A percentile compares a stretch with the other conserved stretches of the same genome.
phyloP scores from a whole-genome alignment of 1,284 basidiomycete genomes.

The Flammula alnicola region DNA sequence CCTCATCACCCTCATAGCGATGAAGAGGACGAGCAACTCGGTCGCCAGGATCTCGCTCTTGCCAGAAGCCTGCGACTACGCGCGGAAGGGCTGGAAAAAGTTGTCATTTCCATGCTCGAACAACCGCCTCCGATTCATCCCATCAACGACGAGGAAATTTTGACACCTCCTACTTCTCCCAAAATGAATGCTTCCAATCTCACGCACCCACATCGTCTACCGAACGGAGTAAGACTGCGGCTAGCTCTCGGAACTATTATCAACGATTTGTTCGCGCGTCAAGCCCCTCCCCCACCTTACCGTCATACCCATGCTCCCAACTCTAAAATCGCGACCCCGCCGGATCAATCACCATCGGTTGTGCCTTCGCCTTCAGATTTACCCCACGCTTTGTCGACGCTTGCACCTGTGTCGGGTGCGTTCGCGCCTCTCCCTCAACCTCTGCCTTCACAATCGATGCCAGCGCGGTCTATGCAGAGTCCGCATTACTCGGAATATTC shows the following conservation, averaged over 20 bases:
- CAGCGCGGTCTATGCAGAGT: conserved; percentile 18
- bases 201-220: conserved; percentile 62
- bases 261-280: conserved; percentile 79
- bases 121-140: conserved; percentile 67
- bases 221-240: conserved; percentile 79
- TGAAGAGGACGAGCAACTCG: conserved; percentile 61
- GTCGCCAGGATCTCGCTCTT: conserved; percentile 61
- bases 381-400: conserved; percentile 29
- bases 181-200: conserved; percentile 32
- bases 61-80: conserved; percentile 67
- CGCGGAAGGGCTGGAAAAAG: conserved; percentile 79
- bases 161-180: conserved; percentile 57
- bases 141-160: conserved; percentile 52
- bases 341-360: conserved; percentile 25
- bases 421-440: conserved; percentile 18
- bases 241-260: conserved; percentile 72
- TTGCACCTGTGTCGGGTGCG: conserved; percentile 32
- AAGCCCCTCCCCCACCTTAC: conserved; percentile 58
- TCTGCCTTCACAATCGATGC: not conserved
- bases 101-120: conserved; percentile 77
- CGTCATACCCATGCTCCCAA: conserved; percentile 44
- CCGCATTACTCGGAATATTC: conserved; percentile 16
- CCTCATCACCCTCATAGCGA: conserved; percentile 56
- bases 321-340: conserved; percentile 22
- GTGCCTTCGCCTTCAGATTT: conserved; percentile 27